phyloP scores from a whole-genome alignment of 2,329 filamentous ascomycete genomes.

The Mycosphaerelloides madeirae region DNA sequence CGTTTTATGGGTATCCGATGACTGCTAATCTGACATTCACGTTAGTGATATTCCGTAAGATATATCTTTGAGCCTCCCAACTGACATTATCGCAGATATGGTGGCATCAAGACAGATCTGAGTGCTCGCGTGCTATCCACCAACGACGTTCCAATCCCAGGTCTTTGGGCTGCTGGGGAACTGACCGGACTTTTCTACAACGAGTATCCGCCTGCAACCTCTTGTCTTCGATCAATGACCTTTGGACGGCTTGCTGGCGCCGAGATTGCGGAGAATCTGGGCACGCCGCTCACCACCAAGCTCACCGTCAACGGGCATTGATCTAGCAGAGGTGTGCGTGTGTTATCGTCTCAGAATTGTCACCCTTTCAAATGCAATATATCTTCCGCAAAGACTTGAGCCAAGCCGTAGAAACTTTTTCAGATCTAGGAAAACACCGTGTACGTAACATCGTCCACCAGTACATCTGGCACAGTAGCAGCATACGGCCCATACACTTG shows the following conservation, averaged over 20 bases:
- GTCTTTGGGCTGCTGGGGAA: constrained; percentile 33
- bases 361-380: too few species aligned
- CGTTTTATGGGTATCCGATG: constrained; percentile 37
- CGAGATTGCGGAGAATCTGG: constrained; percentile 24
- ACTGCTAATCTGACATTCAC: constrained; percentile 29
- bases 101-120: constrained; percentile 38
- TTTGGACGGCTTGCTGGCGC: constrained; percentile 32
- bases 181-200: constrained; percentile 35
- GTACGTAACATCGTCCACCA: too few species aligned
- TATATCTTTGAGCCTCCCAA: constrained; percentile 8
- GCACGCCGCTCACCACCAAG: too few species aligned
- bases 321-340: too few species aligned
- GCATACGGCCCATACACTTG: too few species aligned
- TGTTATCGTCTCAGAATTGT: too few species aligned
- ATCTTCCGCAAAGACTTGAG: too few species aligned
- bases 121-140: constrained; percentile 37
- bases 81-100: constrained; percentile 32
- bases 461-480: too few species aligned
- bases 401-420: too few species aligned
- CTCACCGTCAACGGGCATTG: too few species aligned
- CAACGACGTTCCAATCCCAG: constrained; percentile 38
- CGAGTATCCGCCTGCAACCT: constrained; percentile 35
- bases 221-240: constrained; percentile 31
- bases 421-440: too few species aligned
- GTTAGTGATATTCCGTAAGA: constrained; percentile 5